Evolutionary conservation across 805 yeast species (phyloP).

Genomic region (Soucietia sequanensis): DNA sequence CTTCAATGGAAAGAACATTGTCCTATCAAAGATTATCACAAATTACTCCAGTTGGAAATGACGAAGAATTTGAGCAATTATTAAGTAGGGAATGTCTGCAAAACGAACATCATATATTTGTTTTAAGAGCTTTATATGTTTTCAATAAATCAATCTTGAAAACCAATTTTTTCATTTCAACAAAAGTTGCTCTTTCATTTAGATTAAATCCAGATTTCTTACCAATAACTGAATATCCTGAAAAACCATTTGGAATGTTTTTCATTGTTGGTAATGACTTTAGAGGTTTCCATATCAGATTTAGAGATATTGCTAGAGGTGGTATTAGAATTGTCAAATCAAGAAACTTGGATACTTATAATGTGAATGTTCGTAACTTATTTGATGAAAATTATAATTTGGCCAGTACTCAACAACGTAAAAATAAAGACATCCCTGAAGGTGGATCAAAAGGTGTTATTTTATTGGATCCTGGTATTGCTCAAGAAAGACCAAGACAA

Average conservation of each 20-base stretch:
- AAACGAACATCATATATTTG: slow-evolving; percentile 75
- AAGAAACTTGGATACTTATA: slow-evolving; percentile 79
- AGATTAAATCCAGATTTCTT: slow-evolving; percentile 84
- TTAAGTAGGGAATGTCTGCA: slow-evolving; percentile 72
- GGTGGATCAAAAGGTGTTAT: slow-evolving; percentile 99
- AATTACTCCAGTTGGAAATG: slow-evolving; percentile 70
- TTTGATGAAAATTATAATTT: slow-evolving; percentile 96
- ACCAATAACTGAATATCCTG: slow-evolving; percentile 86
- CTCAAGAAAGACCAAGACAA: slow-evolving; percentile 76
- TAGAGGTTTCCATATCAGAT: slow-evolving; percentile 95
- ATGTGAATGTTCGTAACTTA: slow-evolving; percentile 78
- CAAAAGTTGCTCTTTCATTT: slow-evolving; percentile 93
- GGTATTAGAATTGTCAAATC: slow-evolving; percentile 95
- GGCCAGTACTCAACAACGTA: slow-evolving; percentile 94
- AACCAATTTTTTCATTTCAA: slow-evolving; percentile 90
- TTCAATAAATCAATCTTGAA: slow-evolving; percentile 87
- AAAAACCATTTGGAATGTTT: slow-evolving; percentile 91
- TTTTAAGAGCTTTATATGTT: slow-evolving; percentile 74
- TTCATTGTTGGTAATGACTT: slow-evolving; percentile 94
- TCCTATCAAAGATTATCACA: slow-evolving; percentile 84
- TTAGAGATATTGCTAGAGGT: slow-evolving; percentile 96
- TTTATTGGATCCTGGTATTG: slow-evolving; percentile 71
- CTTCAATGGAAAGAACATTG: slow-evolving; percentile 70
- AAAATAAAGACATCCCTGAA: slow-evolving; percentile 97
- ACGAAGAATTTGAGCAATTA: slow-evolving; percentile 68